phyloP scores from a whole-genome alignment of 345 rosid species.

The Kandelia obovata region DNA sequence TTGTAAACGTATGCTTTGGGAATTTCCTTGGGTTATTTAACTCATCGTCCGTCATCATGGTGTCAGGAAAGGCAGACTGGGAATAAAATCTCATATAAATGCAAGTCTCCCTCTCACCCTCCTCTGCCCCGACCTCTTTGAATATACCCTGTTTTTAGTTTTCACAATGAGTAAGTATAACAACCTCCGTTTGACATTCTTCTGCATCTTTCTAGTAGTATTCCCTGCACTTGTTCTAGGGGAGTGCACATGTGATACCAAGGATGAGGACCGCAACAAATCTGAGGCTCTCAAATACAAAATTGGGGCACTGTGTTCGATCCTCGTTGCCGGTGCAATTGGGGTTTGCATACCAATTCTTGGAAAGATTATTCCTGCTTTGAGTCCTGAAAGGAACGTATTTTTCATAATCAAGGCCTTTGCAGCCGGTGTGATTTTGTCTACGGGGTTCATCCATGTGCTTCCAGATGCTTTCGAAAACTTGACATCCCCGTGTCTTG shows the following conservation, averaged over 20 bases:
- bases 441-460: slow-evolving; percentile 49
- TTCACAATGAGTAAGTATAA: too few species aligned
- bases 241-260: slow-evolving; percentile 25
- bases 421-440: slow-evolving; percentile 53
- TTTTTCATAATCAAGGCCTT: slow-evolving; percentile 52
- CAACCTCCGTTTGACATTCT: too few species aligned
- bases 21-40: too few species aligned
- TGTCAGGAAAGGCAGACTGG: too few species aligned
- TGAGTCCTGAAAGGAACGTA: slow-evolving; percentile 35
- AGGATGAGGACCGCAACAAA: not conserved
- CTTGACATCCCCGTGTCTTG: slow-evolving; percentile 43
- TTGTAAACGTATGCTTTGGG: too few species aligned
- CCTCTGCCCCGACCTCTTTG: too few species aligned
- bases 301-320: slow-evolving; percentile 38
- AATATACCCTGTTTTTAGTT: too few species aligned
- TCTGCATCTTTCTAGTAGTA: not conserved
- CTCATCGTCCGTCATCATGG: too few species aligned
- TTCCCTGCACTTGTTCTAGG: slow-evolving; percentile 12
- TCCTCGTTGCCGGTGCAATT: slow-evolving; percentile 42
- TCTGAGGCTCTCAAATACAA: slow-evolving; percentile 34
- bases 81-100: too few species aligned
- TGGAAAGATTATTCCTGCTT: slow-evolving; percentile 33
- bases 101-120: too few species aligned
- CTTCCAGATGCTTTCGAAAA: slow-evolving; percentile 48
- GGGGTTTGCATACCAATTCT: slow-evolving; percentile 49